Evolutionary conservation across 768 basidiomycete species (phyloP).

Genomic region (Suillus subaureus): DNA sequence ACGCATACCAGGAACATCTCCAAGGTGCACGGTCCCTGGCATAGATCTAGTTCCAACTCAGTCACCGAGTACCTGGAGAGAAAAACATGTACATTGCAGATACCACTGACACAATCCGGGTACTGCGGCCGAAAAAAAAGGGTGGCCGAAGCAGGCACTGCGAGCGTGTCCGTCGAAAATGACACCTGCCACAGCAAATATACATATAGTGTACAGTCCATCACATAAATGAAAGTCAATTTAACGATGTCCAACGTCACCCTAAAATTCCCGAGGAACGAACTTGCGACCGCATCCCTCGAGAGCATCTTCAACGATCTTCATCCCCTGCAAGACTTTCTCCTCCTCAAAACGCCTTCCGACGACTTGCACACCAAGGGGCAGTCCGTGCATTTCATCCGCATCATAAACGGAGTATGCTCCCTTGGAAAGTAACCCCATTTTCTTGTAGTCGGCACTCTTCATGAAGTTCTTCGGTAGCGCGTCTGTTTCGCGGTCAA

Average conservation of each 20-base stretch:
- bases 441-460: conserved; percentile 27
- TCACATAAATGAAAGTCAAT: background rate
- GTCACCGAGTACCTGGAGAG: too few species aligned
- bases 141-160: too few species aligned
- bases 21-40: too few species aligned
- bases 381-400: conserved; percentile 65
- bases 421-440: conserved; percentile 47
- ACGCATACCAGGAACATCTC: too few species aligned
- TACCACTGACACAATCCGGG: too few species aligned
- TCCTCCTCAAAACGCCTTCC: conserved; percentile 71
- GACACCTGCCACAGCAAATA: background rate
- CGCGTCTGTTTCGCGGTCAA: conserved; percentile 45
- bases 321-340: conserved; percentile 71
- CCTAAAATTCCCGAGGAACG: conserved; percentile 23
- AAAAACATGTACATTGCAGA: too few species aligned
- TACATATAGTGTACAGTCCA: background rate
- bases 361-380: conserved; percentile 66
- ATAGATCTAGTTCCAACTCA: too few species aligned
- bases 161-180: too few species aligned
- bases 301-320: conserved; percentile 48
- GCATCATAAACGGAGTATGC: conserved; percentile 60
- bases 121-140: too few species aligned
- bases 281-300: conserved; percentile 24
- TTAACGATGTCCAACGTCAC: background rate
- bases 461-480: conserved; percentile 34